A percentile compares a stretch with the other conserved stretches of the same genome.
These are phyloP conservation scores for Boletus holoroseus DNA, from an alignment of 1,284 basidiomycete species.

Conservation along the genomic window DNA sequence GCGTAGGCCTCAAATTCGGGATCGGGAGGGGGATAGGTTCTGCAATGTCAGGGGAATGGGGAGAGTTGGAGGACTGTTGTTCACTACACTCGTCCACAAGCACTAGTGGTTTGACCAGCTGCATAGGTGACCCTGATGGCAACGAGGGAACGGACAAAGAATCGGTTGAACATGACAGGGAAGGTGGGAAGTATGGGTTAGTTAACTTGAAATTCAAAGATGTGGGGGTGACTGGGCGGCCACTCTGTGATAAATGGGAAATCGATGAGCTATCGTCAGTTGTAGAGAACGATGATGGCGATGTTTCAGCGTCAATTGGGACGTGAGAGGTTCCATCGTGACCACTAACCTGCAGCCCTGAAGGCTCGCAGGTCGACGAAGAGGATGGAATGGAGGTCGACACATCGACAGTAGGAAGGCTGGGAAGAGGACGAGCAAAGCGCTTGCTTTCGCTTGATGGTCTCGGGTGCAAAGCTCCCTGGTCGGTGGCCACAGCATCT, in stretches of 20 bases:
- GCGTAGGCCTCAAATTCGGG: slow-evolving; percentile 17
- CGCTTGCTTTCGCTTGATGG: slow-evolving; percentile 18
- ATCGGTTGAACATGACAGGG: slow-evolving; percentile 43
- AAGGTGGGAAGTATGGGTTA: slow-evolving; percentile 36
- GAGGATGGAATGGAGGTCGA: slow-evolving; percentile 2
- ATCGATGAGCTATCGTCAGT: slow-evolving; percentile 32
- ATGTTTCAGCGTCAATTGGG: slow-evolving; percentile 21
- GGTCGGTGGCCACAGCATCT: not conserved
- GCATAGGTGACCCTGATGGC: slow-evolving; percentile 37
- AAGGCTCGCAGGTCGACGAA: slow-evolving; percentile 11
- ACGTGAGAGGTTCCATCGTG: slow-evolving; percentile 1
- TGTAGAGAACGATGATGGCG: slow-evolving; percentile 23
- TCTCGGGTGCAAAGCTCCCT: not conserved
- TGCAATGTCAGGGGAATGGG: slow-evolving; percentile 24
- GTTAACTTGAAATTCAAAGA: slow-evolving; percentile 36
- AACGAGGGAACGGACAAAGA: slow-evolving; percentile 41
- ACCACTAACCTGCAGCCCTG: slow-evolving; percentile 1
- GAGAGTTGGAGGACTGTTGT: slow-evolving; percentile 17
- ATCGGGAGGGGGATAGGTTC: slow-evolving; percentile 32
- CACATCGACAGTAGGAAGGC: slow-evolving; percentile 19
- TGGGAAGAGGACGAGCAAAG: slow-evolving; percentile 28
- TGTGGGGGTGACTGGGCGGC: slow-evolving; percentile 36
- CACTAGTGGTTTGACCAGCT: slow-evolving; percentile 26
- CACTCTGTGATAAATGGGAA: slow-evolving; percentile 28
- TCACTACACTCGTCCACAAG: slow-evolving; percentile 25